Evolutionary conservation across 129 eudicot species (phyloP).

Genomic region (Flaveria bidentis): DNA sequence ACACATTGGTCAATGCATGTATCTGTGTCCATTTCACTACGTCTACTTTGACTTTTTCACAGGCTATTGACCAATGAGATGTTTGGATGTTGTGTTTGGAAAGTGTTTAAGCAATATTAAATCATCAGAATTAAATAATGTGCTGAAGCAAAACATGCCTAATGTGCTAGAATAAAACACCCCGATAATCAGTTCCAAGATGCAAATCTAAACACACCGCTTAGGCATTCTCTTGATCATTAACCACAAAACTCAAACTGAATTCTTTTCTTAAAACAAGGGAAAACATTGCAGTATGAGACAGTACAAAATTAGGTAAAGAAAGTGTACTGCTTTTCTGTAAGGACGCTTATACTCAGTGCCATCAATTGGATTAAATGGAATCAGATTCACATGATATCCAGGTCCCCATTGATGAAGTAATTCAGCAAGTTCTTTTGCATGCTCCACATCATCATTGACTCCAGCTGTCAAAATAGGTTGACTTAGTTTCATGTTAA

Average conservation of each 20-base stretch:
- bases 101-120: too few relatives aligned
- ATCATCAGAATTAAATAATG: background rate
- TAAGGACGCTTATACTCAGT: constrained; percentile 88
- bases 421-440: constrained; percentile 82
- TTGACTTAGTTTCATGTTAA: constrained; percentile 2
- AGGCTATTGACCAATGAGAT: too few relatives aligned
- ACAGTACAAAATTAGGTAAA: background rate
- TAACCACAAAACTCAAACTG: background rate
- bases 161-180: background rate
- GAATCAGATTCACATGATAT: constrained; percentile 93
- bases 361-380: constrained; percentile 88
- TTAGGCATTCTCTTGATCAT: background rate
- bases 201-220: background rate
- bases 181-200: background rate
- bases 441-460: constrained; percentile 87
- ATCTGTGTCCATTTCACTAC: background rate
- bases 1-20: background rate
- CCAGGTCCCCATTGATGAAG: constrained; percentile 96
- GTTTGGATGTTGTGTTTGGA: too few relatives aligned
- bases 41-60: too few relatives aligned
- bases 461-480: constrained; percentile 75
- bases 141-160: background rate
- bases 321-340: constrained; percentile 65
- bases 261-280: background rate
- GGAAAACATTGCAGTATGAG: background rate